These are phyloP conservation scores for Hibiscus trionum DNA, from an alignment of 345 rosid species.

Conservation along the genomic window DNA sequence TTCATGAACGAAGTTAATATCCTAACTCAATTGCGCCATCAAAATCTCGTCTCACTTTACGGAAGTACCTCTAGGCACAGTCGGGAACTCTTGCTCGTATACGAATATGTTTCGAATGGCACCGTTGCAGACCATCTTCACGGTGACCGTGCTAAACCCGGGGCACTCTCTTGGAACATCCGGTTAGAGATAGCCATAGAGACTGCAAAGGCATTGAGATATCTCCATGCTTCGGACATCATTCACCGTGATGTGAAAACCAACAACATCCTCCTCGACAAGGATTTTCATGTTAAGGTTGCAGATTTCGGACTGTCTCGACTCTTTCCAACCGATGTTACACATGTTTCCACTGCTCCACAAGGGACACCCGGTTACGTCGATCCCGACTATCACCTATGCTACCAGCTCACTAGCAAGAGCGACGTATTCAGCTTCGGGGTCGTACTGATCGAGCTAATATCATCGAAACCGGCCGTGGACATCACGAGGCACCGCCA, in stretches of 20 bases:
- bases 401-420: slow-evolving; percentile 75
- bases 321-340: slow-evolving; percentile 50
- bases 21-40: slow-evolving; percentile 58
- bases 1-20: slow-evolving; percentile 81
- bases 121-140: slow-evolving; percentile 84
- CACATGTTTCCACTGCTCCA: slow-evolving; percentile 87
- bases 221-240: slow-evolving; percentile 67
- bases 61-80: slow-evolving; percentile 83
- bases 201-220: slow-evolving; percentile 70
- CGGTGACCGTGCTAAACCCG: slow-evolving; percentile 54
- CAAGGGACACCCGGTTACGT: slow-evolving; percentile 95
- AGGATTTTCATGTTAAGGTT: slow-evolving; percentile 64
- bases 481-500: slow-evolving; percentile 74
- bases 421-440: slow-evolving; percentile 71
- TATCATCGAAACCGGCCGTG: slow-evolving; percentile 81
- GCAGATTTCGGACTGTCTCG: slow-evolving; percentile 90
- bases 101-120: slow-evolving; percentile 73
- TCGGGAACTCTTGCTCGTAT: slow-evolving; percentile 66
- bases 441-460: slow-evolving; percentile 52
- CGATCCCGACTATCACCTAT: slow-evolving; percentile 81
- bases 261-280: slow-evolving; percentile 77
- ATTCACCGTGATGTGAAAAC: slow-evolving; percentile 95
- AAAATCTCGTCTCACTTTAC: slow-evolving; percentile 60
- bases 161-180: slow-evolving; percentile 52
- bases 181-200: slow-evolving; percentile 72